A percentile compares a stretch with the other conserved stretches of the same genome.
Evolutionary conservation across 768 basidiomycete species (phyloP).

Genomic region (Dacryopinax spathularia): DNA sequence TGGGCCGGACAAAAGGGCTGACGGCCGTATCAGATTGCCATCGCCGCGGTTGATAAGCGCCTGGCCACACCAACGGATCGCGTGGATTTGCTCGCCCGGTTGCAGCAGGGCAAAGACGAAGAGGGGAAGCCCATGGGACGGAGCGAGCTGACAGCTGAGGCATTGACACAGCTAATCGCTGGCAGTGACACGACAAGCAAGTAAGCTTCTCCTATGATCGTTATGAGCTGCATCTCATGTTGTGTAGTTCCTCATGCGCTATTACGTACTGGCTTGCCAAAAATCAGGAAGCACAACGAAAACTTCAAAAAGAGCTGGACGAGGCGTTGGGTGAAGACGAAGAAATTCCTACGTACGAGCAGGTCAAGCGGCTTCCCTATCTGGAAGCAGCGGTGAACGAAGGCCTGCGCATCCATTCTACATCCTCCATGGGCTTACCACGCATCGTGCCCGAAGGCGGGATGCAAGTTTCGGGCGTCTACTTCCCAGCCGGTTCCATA

Average conservation of each 20-base stretch:
- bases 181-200: constrained; percentile 91
- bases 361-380: constrained; percentile 61
- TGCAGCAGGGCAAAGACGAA: constrained; percentile 64
- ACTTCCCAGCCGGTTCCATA: constrained; percentile 60
- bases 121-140: constrained; percentile 64
- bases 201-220: constrained; percentile 30
- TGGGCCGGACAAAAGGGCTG: background rate
- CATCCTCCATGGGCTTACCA: constrained; percentile 53
- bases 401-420: constrained; percentile 64
- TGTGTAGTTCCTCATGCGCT: constrained; percentile 65
- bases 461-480: constrained; percentile 37
- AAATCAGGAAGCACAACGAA: constrained; percentile 48
- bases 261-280: constrained; percentile 72
- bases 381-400: constrained; percentile 83
- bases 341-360: constrained; percentile 42
- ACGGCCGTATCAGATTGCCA: constrained; percentile 14
- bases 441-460: constrained; percentile 65
- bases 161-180: constrained; percentile 70
- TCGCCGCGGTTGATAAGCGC: constrained; percentile 48
- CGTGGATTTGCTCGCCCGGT: constrained; percentile 65
- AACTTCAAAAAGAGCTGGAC: constrained; percentile 64
- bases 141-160: constrained; percentile 79
- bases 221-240: background rate
- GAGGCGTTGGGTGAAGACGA: constrained; percentile 45
- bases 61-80: constrained; percentile 58